Evolutionary conservation across 192 early-diverging fungal genomes (phyloP).

Genomic region (Cladochytrium replicatum): DNA sequence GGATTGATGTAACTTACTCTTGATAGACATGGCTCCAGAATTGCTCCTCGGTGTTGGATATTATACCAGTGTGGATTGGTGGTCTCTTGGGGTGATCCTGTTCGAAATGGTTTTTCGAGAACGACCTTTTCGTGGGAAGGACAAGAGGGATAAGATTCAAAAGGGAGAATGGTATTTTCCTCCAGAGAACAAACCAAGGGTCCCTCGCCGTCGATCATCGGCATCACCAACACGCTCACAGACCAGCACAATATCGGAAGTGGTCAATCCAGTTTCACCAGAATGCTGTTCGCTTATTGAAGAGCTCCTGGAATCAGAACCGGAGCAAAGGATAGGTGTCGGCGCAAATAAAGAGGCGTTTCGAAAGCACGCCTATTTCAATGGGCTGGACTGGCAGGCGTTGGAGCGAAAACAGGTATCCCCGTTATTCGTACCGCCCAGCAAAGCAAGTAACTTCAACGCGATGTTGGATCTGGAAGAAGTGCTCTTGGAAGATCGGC

Average conservation of each 20-base stretch:
- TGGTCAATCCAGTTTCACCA: constrained; percentile 26
- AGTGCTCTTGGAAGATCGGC: constrained; percentile 57
- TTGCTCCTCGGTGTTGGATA: constrained; percentile 53
- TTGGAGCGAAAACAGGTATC: constrained; percentile 21
- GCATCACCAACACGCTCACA: too few relatives aligned
- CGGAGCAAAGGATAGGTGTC: constrained; percentile 8
- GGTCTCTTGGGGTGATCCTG: constrained; percentile 83
- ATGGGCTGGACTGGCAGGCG: constrained; percentile 25
- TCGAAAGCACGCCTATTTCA: constrained; percentile 32
- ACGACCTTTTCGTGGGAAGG: constrained; percentile 23
- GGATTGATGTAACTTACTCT: too few relatives aligned
- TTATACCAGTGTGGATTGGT: constrained; percentile 83
- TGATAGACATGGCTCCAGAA: constrained; percentile 19
- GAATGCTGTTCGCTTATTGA: constrained; percentile 17
- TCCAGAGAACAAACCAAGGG: too few relatives aligned
- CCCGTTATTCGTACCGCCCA: constrained; percentile 38
- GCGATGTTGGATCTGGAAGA: constrained; percentile 62
- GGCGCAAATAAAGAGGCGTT: constrained; percentile 19
- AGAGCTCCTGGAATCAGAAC: constrained; percentile 12
- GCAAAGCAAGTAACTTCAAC: constrained; percentile 49
- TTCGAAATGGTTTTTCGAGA: constrained; percentile 79
- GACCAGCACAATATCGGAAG: constrained; percentile 1
- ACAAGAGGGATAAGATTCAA: constrained; percentile 25
- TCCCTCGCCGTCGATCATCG: too few relatives aligned
- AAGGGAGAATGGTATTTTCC: constrained; percentile 19